Base-by-base conservation (phyloP, 768 basidiomycete species). In the Crucibulum laeve region DNA sequence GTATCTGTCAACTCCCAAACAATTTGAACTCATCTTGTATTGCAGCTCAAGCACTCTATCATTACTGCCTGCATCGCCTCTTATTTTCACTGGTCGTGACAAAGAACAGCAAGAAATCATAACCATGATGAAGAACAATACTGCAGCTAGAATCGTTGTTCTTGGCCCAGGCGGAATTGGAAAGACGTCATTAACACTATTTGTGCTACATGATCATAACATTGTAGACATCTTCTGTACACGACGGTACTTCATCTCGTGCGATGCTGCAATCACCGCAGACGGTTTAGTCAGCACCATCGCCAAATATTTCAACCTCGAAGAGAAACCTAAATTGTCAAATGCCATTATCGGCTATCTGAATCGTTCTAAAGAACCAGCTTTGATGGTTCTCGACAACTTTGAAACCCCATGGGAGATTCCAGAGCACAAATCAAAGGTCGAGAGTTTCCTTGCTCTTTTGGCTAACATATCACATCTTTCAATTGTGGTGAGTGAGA, bases 121-220 rank as follows among this genome's bases (percentile, higher is more conserved):
- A 10, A 10, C 35, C 6, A 19, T 19, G 7, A 7, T 11, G 7
- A 19, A 6, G 8, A 8, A 10, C 18, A 17, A 36, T 6, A 30
- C n/a, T 7, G 10, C 35, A 10, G 35, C 35, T 6, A 8, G 17
- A 10, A 36, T 36, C 7, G 35, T 17, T 7, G 18, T 36, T 18
- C 35, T 36, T 36, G 35, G 35, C 18, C 35, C 8, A 36, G 35
- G 35, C 7, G 35, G 35, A 36, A 36, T 36, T 36, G 35, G 35
- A 6, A 36, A 36, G 18, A 36, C 35, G 35, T 18, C 7, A 10
- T 17, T 36, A 7, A 17, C 17, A 10, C 18, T 36, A 7, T 8
- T 17, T 11, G 35, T 17, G 8, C 10, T 36, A 6, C 35, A 36
- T 17, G 7, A 36, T 18, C 11, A 7, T 6, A 17, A 36, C 7